Evolutionary conservation across 208 protist genomes (phyloP).

Genomic region (Naegleria fowleri): DNA sequence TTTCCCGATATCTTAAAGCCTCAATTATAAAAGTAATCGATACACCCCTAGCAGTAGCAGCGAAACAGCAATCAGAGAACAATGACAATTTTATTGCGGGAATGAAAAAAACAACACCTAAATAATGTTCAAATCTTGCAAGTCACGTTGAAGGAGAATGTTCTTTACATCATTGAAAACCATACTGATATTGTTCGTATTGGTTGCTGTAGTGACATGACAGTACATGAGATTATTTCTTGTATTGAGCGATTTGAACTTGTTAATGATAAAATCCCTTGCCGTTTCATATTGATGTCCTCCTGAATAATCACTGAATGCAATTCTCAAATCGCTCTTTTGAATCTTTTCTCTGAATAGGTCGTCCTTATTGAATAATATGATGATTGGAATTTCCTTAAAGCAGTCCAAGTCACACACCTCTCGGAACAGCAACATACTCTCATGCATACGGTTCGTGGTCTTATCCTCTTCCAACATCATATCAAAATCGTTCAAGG

Average conservation of each 20-base stretch:
- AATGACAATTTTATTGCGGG: neutral
- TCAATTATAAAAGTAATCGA: no score
- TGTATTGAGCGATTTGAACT: conserved; percentile 19
- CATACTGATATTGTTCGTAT: conserved; percentile 12
- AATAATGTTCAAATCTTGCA: neutral
- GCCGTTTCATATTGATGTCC: conserved; percentile 29
- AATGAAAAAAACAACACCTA: neutral
- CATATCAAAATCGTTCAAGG: conserved; percentile 46
- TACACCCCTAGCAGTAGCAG: no score
- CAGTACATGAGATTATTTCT: conserved; percentile 26
- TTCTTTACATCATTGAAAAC: conserved; percentile 52
- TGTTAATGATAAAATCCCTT: conserved; percentile 20
- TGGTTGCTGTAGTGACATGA: conserved; percentile 39
- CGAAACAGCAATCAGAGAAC: no score
- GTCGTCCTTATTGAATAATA: conserved; percentile 38
- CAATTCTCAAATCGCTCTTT: neutral
- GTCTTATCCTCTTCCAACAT: conserved; percentile 50
- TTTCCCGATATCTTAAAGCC: no score
- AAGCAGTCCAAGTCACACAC: conserved; percentile 28
- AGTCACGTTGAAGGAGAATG: conserved; percentile 44
- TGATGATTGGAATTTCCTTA: conserved; percentile 1
- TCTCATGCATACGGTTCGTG: conserved; percentile 29
- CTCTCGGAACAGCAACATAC: conserved; percentile 30
- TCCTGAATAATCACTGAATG: conserved; percentile 33
- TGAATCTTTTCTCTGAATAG: conserved; percentile 37